Evolutionary conservation across 306 rosid species (phyloP).

Genomic region (Betula pendula): DNA sequence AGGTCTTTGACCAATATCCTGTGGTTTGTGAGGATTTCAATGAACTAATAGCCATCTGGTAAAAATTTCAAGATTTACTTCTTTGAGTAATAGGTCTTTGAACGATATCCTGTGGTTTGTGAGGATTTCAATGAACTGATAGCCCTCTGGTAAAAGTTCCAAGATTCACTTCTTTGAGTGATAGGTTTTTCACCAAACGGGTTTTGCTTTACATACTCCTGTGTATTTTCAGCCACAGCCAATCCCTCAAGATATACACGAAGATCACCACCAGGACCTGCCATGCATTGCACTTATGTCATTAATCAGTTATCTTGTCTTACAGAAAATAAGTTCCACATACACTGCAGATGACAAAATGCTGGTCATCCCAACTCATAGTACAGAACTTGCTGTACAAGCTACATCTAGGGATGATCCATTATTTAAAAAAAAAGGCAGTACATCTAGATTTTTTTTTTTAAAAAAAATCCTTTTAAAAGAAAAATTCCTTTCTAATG

Average conservation of each 20-base stretch:
- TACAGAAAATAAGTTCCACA: not conserved
- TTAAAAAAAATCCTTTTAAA: not conserved
- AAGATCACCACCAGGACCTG: slow-evolving; percentile 63
- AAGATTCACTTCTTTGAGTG: slow-evolving; percentile 41
- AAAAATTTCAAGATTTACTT: slow-evolving; percentile 64
- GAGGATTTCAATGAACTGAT: slow-evolving; percentile 30
- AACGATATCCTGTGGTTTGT: slow-evolving; percentile 39
- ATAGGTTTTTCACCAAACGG: slow-evolving; percentile 56
- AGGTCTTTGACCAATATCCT: slow-evolving; percentile 49
- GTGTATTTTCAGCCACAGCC: slow-evolving; percentile 51
- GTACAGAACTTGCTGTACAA: not conserved
- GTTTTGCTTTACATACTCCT: slow-evolving; percentile 46
- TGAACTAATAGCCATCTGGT: slow-evolving; percentile 39
- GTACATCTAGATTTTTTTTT: not conserved
- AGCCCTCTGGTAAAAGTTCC: slow-evolving; percentile 62
- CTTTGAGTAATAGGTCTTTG: slow-evolving; percentile 45
- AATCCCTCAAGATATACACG: slow-evolving; percentile 53
- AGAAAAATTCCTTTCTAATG: not conserved
- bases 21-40: too few relatives aligned
- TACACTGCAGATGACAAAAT: not conserved
- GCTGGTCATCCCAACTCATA: not conserved
- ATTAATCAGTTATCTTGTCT: not conserved
- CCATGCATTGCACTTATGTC: slow-evolving; percentile 8
- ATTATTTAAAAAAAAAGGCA: not conserved
- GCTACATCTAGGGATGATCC: not conserved